phyloP scores from a whole-genome alignment of 495 filamentous ascomycete species.

The Aspergillus affinis region DNA sequence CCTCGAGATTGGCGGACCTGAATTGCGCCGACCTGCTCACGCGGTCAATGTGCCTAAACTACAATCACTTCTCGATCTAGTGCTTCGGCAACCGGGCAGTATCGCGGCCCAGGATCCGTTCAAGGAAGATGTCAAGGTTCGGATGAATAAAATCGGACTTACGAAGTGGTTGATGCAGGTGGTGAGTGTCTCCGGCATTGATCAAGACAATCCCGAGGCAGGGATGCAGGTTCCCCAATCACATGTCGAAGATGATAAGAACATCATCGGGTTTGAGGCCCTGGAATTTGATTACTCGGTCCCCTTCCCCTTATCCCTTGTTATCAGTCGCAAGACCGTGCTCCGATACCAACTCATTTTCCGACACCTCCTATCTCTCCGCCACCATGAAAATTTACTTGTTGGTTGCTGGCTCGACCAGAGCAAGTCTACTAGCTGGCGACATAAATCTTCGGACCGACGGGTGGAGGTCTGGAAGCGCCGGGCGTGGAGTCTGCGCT shows the following conservation, averaged over 20 bases:
- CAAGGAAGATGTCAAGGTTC: constrained; percentile 96
- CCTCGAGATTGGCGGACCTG: constrained; percentile 82
- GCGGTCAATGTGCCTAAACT: constrained; percentile 88
- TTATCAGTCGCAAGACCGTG: constrained; percentile 93
- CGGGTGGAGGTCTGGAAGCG: constrained; percentile 90
- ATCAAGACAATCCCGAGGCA: constrained; percentile 71
- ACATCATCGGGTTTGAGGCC: constrained; percentile 84
- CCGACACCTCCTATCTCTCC: constrained; percentile 83
- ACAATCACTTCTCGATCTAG: constrained; percentile 90
- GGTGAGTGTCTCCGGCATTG: constrained; percentile 91
- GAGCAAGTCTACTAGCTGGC: constrained; percentile 79
- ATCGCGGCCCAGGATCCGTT: constrained; percentile 93
- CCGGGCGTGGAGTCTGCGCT: constrained; percentile 84
- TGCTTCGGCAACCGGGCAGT: constrained; percentile 90
- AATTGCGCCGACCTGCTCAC: constrained; percentile 84
- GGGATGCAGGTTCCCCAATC: constrained; percentile 53
- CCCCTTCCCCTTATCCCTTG: constrained; percentile 94
- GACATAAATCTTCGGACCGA: constrained; percentile 69
- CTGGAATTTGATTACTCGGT: constrained; percentile 91
- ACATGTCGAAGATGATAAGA: constrained; percentile 73
- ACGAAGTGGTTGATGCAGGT: constrained; percentile 94
- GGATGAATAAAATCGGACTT: constrained; percentile 91
- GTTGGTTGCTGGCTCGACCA: constrained; percentile 88
- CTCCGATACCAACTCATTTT: constrained; percentile 95
- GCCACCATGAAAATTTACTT: constrained; percentile 83